Conservation (phyloP, 305 asterid genomes). For the Plantago rigida region DNA sequence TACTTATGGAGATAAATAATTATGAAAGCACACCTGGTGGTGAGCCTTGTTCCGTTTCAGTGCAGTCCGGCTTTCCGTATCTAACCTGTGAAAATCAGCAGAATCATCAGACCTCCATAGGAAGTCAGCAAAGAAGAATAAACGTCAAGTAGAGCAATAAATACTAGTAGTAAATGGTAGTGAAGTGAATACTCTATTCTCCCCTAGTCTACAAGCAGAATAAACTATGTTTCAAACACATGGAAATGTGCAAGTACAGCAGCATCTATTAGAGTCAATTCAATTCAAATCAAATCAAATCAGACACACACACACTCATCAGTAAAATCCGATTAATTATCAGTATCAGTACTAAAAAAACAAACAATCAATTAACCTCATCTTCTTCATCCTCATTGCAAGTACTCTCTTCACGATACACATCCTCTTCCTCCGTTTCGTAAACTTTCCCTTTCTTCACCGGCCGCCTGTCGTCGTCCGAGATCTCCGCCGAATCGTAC, state of each 20-base stretch:
- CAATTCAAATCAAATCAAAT: slow-evolving; percentile 21
- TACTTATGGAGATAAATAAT: not conserved
- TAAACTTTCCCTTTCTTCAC: slow-evolving; percentile 62
- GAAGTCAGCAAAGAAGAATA: slow-evolving; percentile 26
- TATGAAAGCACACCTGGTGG: slow-evolving; percentile 46
- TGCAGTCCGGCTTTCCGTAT: slow-evolving; percentile 41
- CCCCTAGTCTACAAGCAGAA: not conserved
- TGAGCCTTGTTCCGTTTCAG: slow-evolving; percentile 43
- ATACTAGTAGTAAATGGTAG: not conserved
- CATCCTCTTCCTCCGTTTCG: slow-evolving; percentile 21
- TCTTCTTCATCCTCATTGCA: slow-evolving; percentile 39
- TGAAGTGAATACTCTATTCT: not conserved
- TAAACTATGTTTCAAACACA: not conserved
- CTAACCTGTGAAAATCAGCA: slow-evolving; percentile 57
- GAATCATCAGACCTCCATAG: slow-evolving; percentile 26
- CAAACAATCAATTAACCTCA: slow-evolving; percentile 44
- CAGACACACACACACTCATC: slow-evolving; percentile 28
- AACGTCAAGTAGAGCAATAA: slow-evolving; percentile 17
- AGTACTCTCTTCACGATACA: slow-evolving; percentile 28
- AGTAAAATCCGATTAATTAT: not conserved
- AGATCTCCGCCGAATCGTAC: slow-evolving; percentile 28
- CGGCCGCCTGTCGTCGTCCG: slow-evolving; percentile 44
- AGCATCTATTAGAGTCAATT: slow-evolving; percentile 18
- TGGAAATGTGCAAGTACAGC: not conserved
- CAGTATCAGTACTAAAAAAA: slow-evolving; percentile 1